phyloP scores from a whole-genome alignment of 345 rosid genomes.

The Populus euphratica region DNA sequence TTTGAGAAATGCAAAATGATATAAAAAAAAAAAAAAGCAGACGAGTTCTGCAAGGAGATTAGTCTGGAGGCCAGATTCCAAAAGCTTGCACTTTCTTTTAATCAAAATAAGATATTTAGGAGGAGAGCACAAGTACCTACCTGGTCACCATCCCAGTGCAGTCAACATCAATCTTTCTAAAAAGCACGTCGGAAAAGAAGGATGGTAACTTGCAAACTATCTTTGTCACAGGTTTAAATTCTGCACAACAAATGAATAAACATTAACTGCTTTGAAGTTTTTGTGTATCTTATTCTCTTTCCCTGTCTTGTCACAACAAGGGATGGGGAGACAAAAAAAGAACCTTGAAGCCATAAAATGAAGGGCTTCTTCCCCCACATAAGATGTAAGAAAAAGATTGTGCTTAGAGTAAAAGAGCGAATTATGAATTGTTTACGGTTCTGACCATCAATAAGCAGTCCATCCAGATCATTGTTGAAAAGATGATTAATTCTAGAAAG shows the following conservation, averaged over 20 bases:
- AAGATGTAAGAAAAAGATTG: background rate
- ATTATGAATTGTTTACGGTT: background rate
- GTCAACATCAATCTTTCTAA: conserved; percentile 62
- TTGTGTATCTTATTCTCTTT: background rate
- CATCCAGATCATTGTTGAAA: conserved; percentile 18
- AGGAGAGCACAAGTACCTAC: conserved; percentile 33
- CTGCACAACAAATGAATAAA: conserved; percentile 9
- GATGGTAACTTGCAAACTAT: conserved; percentile 87
- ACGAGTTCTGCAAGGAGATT: background rate
- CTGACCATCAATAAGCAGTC: conserved; percentile 26
- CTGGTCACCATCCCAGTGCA: conserved; percentile 62
- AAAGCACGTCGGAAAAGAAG: conserved; percentile 63
- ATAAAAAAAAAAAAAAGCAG: background rate
- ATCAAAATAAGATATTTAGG: background rate
- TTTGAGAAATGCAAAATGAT: background rate
- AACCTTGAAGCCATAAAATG: background rate
- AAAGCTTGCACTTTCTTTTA: background rate
- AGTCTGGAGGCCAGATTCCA: background rate
- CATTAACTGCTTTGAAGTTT: background rate
- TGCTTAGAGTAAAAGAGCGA: background rate
- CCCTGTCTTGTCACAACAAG: background rate
- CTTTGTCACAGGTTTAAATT: conserved; percentile 33
- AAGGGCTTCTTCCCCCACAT: background rate
- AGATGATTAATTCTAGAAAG: conserved; percentile 19
- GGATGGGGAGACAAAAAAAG: background rate